Evolutionary conservation across 805 yeast species (phyloP).

Genomic region (Martiniozyma abietophila): DNA sequence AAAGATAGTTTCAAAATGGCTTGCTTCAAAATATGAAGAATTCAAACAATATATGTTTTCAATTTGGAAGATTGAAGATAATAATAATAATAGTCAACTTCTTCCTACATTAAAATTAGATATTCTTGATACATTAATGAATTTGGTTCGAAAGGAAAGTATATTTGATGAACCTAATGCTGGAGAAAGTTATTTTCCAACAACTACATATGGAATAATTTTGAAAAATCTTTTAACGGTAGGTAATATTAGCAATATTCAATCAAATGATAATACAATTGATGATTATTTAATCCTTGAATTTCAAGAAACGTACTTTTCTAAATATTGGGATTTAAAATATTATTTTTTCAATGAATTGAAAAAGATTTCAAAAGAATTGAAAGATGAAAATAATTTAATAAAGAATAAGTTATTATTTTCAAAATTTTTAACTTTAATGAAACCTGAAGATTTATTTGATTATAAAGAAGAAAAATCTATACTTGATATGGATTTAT

Average conservation of each 20-base stretch:
- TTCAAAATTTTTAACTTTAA: constrained; percentile 32
- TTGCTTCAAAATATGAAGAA: constrained; percentile 45
- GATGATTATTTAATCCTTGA: constrained; percentile 34
- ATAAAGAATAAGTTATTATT: constrained; percentile 22
- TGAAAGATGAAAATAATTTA: constrained; percentile 14
- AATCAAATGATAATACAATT: constrained; percentile 37
- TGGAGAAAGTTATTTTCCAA: constrained; percentile 57
- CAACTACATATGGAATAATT: constrained; percentile 36
- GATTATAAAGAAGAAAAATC: constrained; percentile 28
- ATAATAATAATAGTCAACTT: constrained; percentile 30
- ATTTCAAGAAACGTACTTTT: constrained; percentile 46
- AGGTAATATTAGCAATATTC: constrained; percentile 29
- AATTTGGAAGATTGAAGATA: constrained; percentile 30
- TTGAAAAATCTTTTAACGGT: constrained; percentile 25
- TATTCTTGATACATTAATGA: constrained; percentile 45
- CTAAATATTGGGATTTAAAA: constrained; percentile 65
- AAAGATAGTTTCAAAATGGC: constrained; percentile 52
- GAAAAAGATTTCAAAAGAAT: constrained; percentile 11
- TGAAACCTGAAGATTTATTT: constrained; percentile 24
- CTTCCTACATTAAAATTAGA: constrained; percentile 41
- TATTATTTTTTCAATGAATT: constrained; percentile 57
- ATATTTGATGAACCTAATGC: constrained; percentile 38
- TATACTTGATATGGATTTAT: constrained; percentile 17
- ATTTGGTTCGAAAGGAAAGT: constrained; percentile 48
- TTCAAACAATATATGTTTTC: constrained; percentile 38